Evolutionary conservation across 257 asterid species (phyloP).

Genomic region (Jacaranda copaia): DNA sequence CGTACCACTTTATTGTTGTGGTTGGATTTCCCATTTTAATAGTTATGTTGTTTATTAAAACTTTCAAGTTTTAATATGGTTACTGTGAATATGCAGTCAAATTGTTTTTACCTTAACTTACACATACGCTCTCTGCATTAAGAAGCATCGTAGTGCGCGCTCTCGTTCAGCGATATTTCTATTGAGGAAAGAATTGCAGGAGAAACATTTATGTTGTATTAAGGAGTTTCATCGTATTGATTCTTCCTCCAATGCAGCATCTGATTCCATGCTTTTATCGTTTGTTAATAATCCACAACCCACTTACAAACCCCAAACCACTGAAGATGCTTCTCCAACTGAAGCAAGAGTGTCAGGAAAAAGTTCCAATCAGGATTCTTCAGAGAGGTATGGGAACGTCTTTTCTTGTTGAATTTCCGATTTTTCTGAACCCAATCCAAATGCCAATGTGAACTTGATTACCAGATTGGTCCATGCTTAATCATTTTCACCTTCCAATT

Average conservation of each 20-base stretch:
- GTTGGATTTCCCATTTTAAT: conserved; percentile 8
- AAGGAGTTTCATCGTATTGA: conserved; percentile 58
- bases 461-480: conserved; percentile 4
- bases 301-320: conserved; percentile 47
- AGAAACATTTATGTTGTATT: conserved; percentile 53
- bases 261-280: conserved; percentile 69
- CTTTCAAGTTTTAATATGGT: conserved; percentile 11
- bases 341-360: conserved; percentile 49
- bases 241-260: conserved; percentile 58
- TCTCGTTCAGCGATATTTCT: conserved; percentile 60
- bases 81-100: conserved; percentile 26
- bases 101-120: conserved; percentile 58
- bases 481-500: conserved; percentile 4
- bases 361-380: conserved; percentile 42
- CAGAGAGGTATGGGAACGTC: conserved; percentile 63
- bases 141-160: conserved; percentile 56
- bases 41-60: conserved; percentile 22
- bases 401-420: conserved; percentile 14
- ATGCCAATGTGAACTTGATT: conserved; percentile 4
- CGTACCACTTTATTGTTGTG: conserved; percentile 18
- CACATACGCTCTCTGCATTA: conserved; percentile 70
- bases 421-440: neutral
- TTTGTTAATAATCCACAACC: conserved; percentile 69
- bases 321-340: conserved; percentile 45
- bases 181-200: conserved; percentile 74